These are phyloP conservation scores for Chionographis japonica DNA, from an alignment of 106 monocot genomes.

Conservation along the genomic window DNA sequence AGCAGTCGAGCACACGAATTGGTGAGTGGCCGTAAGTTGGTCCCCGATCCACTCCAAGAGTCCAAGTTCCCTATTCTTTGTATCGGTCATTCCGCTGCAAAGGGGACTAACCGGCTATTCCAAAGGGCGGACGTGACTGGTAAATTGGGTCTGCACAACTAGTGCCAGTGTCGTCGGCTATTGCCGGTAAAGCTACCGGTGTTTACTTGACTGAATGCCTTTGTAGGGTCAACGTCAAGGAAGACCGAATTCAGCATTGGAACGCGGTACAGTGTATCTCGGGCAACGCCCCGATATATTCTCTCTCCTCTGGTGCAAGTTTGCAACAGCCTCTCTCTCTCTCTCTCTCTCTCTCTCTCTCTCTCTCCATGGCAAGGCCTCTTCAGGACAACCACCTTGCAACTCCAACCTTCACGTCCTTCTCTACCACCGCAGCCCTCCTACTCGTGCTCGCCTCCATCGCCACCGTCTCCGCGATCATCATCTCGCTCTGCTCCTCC, in stretches of 20 bases:
- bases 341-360: not conserved
- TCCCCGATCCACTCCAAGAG: no score
- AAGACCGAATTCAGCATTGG: not conserved
- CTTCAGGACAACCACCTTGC: not conserved
- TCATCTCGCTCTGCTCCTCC: slow-evolving; percentile 20
- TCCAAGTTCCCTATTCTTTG: no score
- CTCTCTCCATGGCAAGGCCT: not conserved
- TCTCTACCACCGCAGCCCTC: not conserved
- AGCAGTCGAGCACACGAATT: no score
- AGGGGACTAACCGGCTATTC: no score
- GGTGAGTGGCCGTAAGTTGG: no score
- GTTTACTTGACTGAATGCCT: no score
- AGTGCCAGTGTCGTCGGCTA: no score
- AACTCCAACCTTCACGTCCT: not conserved
- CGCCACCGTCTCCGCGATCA: not conserved
- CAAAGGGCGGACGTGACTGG: no score
- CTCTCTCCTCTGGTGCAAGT: not conserved
- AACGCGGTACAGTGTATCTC: slow-evolving; percentile 7
- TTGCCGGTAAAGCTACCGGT: no score
- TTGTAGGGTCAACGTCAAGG: no score
- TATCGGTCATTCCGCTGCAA: no score
- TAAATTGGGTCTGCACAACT: no score
- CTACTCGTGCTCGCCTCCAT: slow-evolving; percentile 2
- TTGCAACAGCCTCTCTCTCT: not conserved
- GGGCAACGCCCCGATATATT: not conserved